phyloP scores from a whole-genome alignment of 805 yeast genomes.

The Hanseniaspora valbyensis region DNA sequence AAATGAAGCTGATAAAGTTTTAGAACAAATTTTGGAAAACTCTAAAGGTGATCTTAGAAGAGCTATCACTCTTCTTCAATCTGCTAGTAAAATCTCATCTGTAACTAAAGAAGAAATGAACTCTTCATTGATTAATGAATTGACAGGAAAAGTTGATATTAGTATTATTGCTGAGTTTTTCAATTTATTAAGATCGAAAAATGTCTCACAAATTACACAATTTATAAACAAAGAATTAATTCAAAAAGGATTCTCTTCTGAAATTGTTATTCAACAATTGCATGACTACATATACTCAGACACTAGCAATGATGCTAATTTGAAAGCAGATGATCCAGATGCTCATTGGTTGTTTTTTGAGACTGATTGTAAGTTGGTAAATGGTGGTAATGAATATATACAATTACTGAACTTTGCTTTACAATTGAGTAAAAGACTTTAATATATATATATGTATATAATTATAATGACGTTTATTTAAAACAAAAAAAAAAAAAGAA shows the following conservation, averaged over 20 bases:
- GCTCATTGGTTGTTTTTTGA: conserved; percentile 59
- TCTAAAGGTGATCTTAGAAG: conserved; percentile 86
- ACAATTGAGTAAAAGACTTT: conserved; percentile 29
- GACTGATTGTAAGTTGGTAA: conserved; percentile 60
- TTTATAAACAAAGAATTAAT: conserved; percentile 40
- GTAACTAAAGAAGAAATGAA: conserved; percentile 35
- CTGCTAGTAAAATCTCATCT: conserved; percentile 49
- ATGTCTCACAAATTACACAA: conserved; percentile 29
- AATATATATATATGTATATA: not conserved
- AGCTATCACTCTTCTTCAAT: conserved; percentile 82
- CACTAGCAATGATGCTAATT: conserved; percentile 16
- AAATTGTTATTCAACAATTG: conserved; percentile 57
- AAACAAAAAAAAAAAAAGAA: not conserved
- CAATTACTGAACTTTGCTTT: conserved; percentile 59
- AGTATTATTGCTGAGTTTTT: conserved; percentile 36
- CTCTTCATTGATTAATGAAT: conserved; percentile 44
- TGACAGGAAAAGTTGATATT: conserved; percentile 64
- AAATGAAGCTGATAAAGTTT: conserved; percentile 30
- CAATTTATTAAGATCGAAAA: conserved; percentile 28
- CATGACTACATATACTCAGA: conserved; percentile 43
- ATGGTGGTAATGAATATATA: conserved; percentile 82
- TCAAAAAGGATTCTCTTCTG: conserved; percentile 68
- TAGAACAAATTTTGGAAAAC: conserved; percentile 55
- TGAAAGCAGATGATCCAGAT: conserved; percentile 45
- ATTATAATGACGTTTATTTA: too few species aligned